These are phyloP conservation scores for Elsinoe necatrix DNA, from an alignment of 2,329 filamentous ascomycete genomes.

Conservation along the genomic window DNA sequence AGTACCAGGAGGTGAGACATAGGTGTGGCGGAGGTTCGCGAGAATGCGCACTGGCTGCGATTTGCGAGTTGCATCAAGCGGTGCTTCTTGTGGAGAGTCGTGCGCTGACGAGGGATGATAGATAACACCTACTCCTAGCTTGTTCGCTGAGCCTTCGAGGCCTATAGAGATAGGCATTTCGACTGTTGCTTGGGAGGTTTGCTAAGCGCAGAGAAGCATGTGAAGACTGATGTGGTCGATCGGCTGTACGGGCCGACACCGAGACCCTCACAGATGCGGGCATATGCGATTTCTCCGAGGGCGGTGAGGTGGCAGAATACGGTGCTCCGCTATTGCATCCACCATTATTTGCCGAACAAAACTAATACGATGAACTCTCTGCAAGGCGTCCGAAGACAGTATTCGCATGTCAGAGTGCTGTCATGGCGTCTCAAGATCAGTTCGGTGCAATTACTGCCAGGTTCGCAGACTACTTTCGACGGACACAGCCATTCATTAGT, in stretches of 20 bases:
- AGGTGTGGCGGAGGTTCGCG: slow-evolving; percentile 91
- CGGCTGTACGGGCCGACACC: background rate
- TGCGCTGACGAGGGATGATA: slow-evolving; percentile 52
- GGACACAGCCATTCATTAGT: slow-evolving; percentile 46
- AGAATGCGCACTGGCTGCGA: slow-evolving; percentile 58
- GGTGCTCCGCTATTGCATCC: slow-evolving; percentile 3
- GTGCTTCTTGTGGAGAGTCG: slow-evolving; percentile 24
- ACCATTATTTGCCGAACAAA: background rate
- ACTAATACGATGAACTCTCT: background rate
- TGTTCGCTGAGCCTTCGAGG: slow-evolving; percentile 93
- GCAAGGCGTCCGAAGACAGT: background rate
- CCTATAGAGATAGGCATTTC: slow-evolving; percentile 54
- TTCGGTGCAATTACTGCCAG: background rate
- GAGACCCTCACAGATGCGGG: background rate
- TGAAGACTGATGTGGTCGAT: background rate
- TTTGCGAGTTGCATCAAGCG: slow-evolving; percentile 21
- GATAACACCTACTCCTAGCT: slow-evolving; percentile 90
- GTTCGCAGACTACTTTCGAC: slow-evolving; percentile 52
- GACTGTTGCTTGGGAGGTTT: background rate
- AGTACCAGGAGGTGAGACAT: slow-evolving; percentile 79
- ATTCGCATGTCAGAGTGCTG: background rate
- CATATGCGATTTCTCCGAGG: background rate
- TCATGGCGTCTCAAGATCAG: background rate
- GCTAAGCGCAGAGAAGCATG: background rate
- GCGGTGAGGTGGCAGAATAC: slow-evolving; percentile 10